These are phyloP conservation scores for Sclerotinia sclerotiorum DNA, from an alignment of 2,329 filamentous ascomycete genomes.

Conservation along the genomic window DNA sequence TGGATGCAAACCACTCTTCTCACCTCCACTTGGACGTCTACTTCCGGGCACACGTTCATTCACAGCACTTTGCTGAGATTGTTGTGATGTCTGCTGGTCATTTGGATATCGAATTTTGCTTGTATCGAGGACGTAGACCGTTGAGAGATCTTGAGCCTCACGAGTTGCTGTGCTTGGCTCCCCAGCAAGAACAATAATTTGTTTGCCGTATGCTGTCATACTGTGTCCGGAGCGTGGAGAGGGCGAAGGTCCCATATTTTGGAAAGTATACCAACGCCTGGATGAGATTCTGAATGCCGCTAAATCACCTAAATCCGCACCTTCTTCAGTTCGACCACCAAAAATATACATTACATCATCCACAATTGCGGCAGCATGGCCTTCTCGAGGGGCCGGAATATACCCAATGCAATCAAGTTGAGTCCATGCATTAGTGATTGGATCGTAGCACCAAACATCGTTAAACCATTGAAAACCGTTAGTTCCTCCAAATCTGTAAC, in stretches of 20 bases:
- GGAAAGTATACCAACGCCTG: conserved; percentile 96
- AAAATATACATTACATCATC: conserved; percentile 99
- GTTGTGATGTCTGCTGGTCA: conserved; percentile 52
- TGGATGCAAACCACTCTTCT: conserved; percentile 34
- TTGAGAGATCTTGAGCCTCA: conserved; percentile 78
- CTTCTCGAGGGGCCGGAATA: conserved; percentile 89
- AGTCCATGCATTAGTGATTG: conserved; percentile 76
- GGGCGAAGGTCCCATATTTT: conserved; percentile 97
- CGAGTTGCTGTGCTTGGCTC: conserved; percentile 87
- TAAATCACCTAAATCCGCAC: conserved; percentile 86
- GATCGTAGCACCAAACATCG: conserved; percentile 96
- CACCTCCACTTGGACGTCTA: conserved; percentile 47
- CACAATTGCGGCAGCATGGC: conserved; percentile 88
- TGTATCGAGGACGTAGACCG: conserved; percentile 91
- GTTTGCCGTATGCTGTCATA: conserved; percentile 93
- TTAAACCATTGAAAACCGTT: conserved; percentile 98
- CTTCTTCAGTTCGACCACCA: conserved; percentile 91
- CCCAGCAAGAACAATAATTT: conserved; percentile 87
- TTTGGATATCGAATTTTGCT: conserved; percentile 95
- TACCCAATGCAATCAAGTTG: conserved; percentile 96
- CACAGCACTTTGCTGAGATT: conserved; percentile 42
- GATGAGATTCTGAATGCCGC: conserved; percentile 82
- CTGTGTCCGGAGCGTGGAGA: conserved; percentile 93
- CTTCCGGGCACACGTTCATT: conserved; percentile 44
- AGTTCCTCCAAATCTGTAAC: conserved; percentile 83